phyloP scores from a whole-genome alignment of 2,329 filamentous ascomycete species.

The Bipolaris gigantea region DNA sequence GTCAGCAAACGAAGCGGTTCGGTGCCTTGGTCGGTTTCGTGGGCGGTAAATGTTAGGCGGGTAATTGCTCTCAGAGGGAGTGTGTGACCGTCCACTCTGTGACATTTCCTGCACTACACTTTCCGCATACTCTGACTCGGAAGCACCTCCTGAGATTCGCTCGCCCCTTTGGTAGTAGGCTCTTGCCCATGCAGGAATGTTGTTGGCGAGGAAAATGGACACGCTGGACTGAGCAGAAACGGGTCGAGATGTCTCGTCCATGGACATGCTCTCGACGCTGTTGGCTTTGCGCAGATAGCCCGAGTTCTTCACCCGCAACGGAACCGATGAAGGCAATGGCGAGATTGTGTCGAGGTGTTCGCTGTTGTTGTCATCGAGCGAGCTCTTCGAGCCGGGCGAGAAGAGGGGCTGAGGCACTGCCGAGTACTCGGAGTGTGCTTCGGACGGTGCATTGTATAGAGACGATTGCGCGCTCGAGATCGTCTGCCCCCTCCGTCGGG shows the following conservation, averaged over 20 bases:
- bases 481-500: conserved; percentile 37
- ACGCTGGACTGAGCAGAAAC: conserved; percentile 43
- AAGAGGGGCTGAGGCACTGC: conserved; percentile 43
- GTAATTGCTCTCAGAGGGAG: conserved; percentile 44
- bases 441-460: conserved; percentile 37
- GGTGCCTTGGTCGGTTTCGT: conserved; percentile 42
- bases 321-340: conserved; percentile 43
- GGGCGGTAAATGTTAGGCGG: conserved; percentile 44
- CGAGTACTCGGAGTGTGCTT: conserved; percentile 36
- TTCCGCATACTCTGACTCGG: conserved; percentile 40
- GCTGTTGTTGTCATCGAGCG: conserved; percentile 35
- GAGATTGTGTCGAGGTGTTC: conserved; percentile 46
- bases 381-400: conserved; percentile 27
- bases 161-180: conserved; percentile 45
- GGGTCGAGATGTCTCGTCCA: conserved; percentile 36
- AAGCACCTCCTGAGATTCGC: conserved; percentile 39
- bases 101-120: conserved; percentile 39
- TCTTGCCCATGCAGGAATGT: conserved; percentile 45
- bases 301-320: conserved; percentile 44
- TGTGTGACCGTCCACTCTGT: conserved; percentile 41
- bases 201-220: conserved; percentile 39
- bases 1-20: conserved; percentile 31
- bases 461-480: conserved; percentile 40
- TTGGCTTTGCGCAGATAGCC: conserved; percentile 40
- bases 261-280: conserved; percentile 36